Evolutionary conservation across 148 eudicot species (phyloP).

Genomic region (Vaccinium vitisidaea): DNA sequence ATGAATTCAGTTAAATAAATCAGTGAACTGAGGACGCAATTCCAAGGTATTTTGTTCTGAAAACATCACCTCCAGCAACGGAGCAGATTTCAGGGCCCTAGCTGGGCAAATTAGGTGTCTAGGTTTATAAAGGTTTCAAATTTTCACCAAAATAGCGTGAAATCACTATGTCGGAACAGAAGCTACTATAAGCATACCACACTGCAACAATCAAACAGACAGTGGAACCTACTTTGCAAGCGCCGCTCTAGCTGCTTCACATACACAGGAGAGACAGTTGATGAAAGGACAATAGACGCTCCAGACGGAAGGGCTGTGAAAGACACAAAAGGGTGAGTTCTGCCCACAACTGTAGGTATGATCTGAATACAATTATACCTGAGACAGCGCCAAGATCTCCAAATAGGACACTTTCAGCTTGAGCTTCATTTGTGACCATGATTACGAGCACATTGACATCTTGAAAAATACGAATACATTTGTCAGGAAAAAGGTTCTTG

Average conservation of each 20-base stretch:
- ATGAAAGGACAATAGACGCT: constrained; percentile 77
- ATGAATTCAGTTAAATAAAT: not conserved
- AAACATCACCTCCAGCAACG: not conserved
- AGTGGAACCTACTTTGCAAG: constrained; percentile 57
- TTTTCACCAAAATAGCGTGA: not conserved
- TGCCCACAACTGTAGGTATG: constrained; percentile 4
- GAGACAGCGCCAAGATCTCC: constrained; percentile 81
- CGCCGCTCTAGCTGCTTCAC: constrained; percentile 72
- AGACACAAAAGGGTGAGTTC: constrained; percentile 20
- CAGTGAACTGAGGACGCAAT: not conserved
- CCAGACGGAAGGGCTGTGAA: constrained; percentile 73
- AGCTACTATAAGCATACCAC: constrained; percentile 7
- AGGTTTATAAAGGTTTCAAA: not conserved
- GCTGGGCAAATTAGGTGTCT: not conserved
- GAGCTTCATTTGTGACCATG: constrained; percentile 98
- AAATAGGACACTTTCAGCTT: constrained; percentile 91
- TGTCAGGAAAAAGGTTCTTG: constrained; percentile 8
- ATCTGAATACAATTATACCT: constrained; percentile 40
- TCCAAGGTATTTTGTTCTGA: not conserved
- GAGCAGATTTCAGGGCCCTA: not conserved
- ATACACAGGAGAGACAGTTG: constrained; percentile 95
- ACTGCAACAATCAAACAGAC: constrained; percentile 8
- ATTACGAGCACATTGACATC: constrained; percentile 89
- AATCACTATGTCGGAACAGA: not conserved
- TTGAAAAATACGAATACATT: constrained; percentile 28